Conservation (phyloP, 352 stramenopile genomes). For the Pythium grandisporangium region DNA sequence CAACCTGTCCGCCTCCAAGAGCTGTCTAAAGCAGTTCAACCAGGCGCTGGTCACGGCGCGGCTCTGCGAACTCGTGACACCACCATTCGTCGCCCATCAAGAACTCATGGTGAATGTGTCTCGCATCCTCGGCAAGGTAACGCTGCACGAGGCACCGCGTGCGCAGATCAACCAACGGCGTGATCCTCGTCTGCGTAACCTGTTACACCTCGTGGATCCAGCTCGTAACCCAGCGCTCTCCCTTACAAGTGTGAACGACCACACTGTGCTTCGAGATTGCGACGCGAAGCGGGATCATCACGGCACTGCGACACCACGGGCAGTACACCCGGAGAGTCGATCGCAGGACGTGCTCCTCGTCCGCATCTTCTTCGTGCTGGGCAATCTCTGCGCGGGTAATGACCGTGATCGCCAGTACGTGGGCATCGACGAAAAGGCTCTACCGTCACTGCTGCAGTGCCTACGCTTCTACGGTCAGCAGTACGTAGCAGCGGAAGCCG, state of each 20-base stretch:
- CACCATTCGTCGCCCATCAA: constrained; percentile 35
- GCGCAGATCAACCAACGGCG: constrained; percentile 52
- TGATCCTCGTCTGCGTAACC: constrained; percentile 20
- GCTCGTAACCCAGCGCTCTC: constrained; percentile 25
- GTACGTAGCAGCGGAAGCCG: constrained; percentile 19
- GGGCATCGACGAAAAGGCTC: constrained; percentile 16
- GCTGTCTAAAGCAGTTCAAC: constrained; percentile 63
- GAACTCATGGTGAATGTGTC: constrained; percentile 76
- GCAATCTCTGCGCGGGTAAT: constrained; percentile 83
- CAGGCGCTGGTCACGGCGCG: constrained; percentile 31
- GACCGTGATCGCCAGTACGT: constrained; percentile 60
- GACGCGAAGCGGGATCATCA: too few species aligned
- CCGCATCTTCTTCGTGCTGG: constrained; percentile 73
- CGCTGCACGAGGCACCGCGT: constrained; percentile 57
- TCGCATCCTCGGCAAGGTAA: constrained; percentile 76
- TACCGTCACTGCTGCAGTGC: constrained; percentile 24
- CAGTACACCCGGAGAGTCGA: constrained; percentile 19
- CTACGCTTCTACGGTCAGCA: constrained; percentile 31
- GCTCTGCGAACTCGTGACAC: constrained; percentile 34
- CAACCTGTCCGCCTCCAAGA: constrained; percentile 53
- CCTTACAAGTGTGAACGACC: constrained; percentile 1
- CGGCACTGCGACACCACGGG: too few species aligned
- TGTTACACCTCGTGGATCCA: constrained; percentile 38
- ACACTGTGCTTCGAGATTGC: too few species aligned
- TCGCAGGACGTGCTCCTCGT: constrained; percentile 55